A percentile compares a stretch with the other conserved stretches of the same genome.
Conservation (phyloP, 1,284 basidiomycete species). For the Irpex sp. region DNA sequence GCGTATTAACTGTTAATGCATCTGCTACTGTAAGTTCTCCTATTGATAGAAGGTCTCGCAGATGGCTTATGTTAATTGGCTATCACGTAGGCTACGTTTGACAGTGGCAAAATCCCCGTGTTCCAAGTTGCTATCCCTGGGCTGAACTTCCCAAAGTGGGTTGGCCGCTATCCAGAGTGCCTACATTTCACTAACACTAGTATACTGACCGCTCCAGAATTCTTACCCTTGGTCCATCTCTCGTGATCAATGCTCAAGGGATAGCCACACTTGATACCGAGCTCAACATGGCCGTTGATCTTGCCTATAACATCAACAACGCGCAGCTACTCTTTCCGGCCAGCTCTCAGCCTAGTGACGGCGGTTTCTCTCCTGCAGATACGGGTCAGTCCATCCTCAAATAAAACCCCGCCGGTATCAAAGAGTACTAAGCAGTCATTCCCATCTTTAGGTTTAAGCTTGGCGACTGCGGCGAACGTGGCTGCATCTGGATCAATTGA, state of each 20-base stretch:
- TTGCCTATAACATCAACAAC: constrained; percentile 27
- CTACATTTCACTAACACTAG: neutral
- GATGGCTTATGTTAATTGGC: neutral
- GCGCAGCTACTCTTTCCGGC: constrained; percentile 42
- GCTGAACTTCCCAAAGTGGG: constrained; percentile 35
- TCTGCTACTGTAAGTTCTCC: constrained; percentile 25
- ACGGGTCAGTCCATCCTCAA: constrained; percentile 29
- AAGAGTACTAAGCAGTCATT: too few relatives aligned
- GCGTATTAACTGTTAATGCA: constrained; percentile 29
- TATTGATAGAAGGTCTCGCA: neutral
- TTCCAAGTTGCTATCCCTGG: constrained; percentile 34
- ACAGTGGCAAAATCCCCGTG: constrained; percentile 29
- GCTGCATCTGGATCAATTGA: constrained; percentile 34
- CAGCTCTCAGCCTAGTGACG: constrained; percentile 10
- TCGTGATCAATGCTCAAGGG: constrained; percentile 25
- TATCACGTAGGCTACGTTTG: constrained; percentile 26
- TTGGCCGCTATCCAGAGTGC: neutral
- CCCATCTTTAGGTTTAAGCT: constrained; percentile 30
- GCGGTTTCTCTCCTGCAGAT: constrained; percentile 19
- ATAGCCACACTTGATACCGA: constrained; percentile 28
- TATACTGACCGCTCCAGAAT: constrained; percentile 15
- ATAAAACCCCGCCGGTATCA: too few relatives aligned
- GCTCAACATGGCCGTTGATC: constrained; percentile 33
- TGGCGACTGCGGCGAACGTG: constrained; percentile 36
- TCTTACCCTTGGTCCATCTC: constrained; percentile 31